Evolutionary conservation across 768 basidiomycete species (phyloP), one percentile per base, ranked within the genome.

Genomic region (Lentinula raphanica): DNA sequence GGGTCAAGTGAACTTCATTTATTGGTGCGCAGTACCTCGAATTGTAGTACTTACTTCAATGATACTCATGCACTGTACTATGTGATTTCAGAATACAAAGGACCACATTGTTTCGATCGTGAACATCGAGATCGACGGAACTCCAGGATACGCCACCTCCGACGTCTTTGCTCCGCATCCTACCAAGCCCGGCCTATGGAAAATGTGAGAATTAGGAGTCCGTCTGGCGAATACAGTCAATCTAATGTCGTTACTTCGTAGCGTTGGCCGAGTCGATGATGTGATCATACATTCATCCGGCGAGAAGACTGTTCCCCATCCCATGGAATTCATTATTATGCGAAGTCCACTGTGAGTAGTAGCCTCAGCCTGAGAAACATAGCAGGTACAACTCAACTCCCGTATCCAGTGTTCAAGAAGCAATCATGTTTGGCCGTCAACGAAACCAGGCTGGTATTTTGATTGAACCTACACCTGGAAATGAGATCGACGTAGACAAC

Each of bases 161-260:
- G 81, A 81, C 62, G 44, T 81, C 2, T 66, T 82, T 15, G 58
- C 70, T 0, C 71, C 73, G 27, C 81, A 82, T 62, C 77, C 81
- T 0, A 72, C 71, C 0, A 74, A 71, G 28, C 58, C 72, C 5
- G 68, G 74, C 1, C 40, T 71, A 15, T 83, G 69, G 71, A 42
- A 40, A 31, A 55, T 55, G 54, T 55, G 21, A 36, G 49, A 35
- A 8, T 35, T 13, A 13, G 32, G 9, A 8, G 8, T 35, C 32
- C 13, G 13, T 35, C 32, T 35, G 8, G 8, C 32, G 13, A 42
- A 21, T 67, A 79, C 17, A 76, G 76, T 35, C 58, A 56, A 0
- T 65, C 64, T 1, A 68, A 68, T 13, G 79, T 79, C 21, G 71
- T 71, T 35, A 8, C 13, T 32, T 35, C 13, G 32, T 13, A 35